Percentiles rank a stretch among this genome's conserved stretches.
These are phyloP conservation scores for Aspergillus novofumigatus DNA, from an alignment of 2,329 filamentous ascomycete species.

Conservation along the genomic window DNA sequence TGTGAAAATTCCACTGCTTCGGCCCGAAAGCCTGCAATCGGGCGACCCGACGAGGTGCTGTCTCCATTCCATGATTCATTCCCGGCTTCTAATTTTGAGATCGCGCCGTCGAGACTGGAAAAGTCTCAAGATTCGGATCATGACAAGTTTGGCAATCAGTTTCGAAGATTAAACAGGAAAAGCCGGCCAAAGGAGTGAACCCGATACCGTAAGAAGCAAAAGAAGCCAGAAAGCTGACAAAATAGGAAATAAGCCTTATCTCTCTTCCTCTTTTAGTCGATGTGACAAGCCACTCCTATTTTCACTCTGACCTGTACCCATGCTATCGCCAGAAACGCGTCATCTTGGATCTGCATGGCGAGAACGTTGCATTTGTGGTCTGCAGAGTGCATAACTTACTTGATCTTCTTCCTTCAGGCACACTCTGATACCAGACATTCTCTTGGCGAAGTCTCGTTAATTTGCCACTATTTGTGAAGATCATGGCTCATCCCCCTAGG, in stretches of 20 bases:
- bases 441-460: slow-evolving; percentile 12
- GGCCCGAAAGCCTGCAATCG: background rate
- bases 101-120: background rate
- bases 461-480: slow-evolving; percentile 6
- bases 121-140: background rate
- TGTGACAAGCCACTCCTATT: background rate
- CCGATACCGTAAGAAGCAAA: background rate
- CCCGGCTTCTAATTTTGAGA: background rate
- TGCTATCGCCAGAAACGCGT: background rate
- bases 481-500: slow-evolving; percentile 17
- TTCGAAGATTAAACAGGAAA: background rate
- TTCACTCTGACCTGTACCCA: background rate
- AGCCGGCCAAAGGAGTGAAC: background rate
- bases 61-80: background rate
- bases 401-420: background rate
- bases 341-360: background rate
- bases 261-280: background rate
- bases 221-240: background rate
- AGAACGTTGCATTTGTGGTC: background rate
- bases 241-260: background rate
- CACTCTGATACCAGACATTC: background rate
- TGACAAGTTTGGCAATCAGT: background rate
- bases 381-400: background rate
- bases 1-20: background rate
- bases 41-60: background rate